A percentile compares a stretch with the other conserved stretches of the same genome.
These are phyloP conservation scores for Uronychia setigera DNA, from an alignment of 73 alveolate species.

Conservation along the genomic window DNA sequence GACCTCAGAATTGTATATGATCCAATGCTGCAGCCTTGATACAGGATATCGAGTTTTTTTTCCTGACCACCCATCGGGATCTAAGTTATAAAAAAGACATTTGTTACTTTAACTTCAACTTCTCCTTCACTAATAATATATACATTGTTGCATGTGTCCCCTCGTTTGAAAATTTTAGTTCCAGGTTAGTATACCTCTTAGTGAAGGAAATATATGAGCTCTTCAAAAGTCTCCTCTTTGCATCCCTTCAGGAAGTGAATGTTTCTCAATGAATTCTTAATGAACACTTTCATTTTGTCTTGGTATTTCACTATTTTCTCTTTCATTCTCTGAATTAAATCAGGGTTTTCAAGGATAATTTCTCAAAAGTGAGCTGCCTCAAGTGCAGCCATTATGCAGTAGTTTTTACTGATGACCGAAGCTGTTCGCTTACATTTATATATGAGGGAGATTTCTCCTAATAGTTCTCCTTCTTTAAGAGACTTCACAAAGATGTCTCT, in stretches of 20 bases:
- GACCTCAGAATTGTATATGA: background rate
- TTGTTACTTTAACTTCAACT: conserved; percentile 39
- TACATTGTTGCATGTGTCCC: background rate
- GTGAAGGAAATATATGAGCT: conserved; percentile 8
- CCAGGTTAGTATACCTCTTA: conserved; percentile 2
- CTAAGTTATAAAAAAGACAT: background rate
- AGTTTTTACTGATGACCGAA: background rate
- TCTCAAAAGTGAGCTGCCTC: background rate
- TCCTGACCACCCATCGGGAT: background rate
- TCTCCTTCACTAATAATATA: conserved; percentile 13
- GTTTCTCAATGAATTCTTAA: background rate
- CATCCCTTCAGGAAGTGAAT: background rate
- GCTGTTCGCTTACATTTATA: conserved; percentile 33
- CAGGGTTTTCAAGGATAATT: conserved; percentile 2
- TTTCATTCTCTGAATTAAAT: conserved; percentile 3
- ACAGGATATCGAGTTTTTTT: background rate
- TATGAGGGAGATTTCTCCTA: conserved; percentile 94
- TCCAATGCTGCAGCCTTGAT: conserved; percentile 10
- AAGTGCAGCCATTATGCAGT: conserved; percentile 7
- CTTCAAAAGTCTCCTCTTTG: conserved; percentile 10
- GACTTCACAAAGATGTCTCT: conserved; percentile 65
- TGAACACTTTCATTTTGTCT: conserved; percentile 40
- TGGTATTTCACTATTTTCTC: conserved; percentile 13
- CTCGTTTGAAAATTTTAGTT: conserved; percentile 4
- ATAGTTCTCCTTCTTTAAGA: conserved; percentile 85